These are phyloP conservation scores for Volutella citrinella DNA, from an alignment of 2,329 filamentous ascomycete species.

Conservation along the genomic window DNA sequence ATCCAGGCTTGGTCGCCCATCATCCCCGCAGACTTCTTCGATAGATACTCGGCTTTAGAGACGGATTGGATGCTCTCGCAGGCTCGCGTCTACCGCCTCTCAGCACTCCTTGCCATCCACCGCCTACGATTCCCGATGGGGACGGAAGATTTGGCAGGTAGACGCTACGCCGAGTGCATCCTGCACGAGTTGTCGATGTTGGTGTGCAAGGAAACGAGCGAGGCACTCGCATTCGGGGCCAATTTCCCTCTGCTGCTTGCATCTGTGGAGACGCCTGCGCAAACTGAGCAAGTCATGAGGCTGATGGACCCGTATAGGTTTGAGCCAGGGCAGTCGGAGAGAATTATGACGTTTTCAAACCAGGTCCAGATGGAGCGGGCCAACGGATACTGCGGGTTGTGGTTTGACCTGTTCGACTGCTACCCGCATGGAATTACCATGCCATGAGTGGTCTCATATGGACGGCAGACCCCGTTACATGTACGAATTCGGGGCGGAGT, in stretches of 20 bases:
- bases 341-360: too few relatives aligned
- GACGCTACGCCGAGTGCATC: background rate
- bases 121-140: background rate
- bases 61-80: background rate
- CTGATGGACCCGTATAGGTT: background rate
- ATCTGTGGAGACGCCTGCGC: background rate
- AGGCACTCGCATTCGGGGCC: background rate
- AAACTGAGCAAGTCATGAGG: background rate
- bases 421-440: too few relatives aligned
- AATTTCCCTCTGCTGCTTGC: background rate
- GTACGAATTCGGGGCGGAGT: too few relatives aligned
- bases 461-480: too few relatives aligned
- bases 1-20: background rate
- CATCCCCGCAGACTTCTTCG: background rate
- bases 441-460: too few relatives aligned
- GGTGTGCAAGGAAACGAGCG: too few relatives aligned
- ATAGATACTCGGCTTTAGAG: background rate
- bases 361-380: background rate
- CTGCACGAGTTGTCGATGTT: background rate
- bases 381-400: background rate
- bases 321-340: too few relatives aligned
- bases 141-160: background rate
- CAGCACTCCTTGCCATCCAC: background rate
- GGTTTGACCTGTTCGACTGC: background rate
- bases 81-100: background rate